These are phyloP conservation scores for Paxillus rubicundulus DNA, from an alignment of 768 basidiomycete species.

Conservation along the genomic window DNA sequence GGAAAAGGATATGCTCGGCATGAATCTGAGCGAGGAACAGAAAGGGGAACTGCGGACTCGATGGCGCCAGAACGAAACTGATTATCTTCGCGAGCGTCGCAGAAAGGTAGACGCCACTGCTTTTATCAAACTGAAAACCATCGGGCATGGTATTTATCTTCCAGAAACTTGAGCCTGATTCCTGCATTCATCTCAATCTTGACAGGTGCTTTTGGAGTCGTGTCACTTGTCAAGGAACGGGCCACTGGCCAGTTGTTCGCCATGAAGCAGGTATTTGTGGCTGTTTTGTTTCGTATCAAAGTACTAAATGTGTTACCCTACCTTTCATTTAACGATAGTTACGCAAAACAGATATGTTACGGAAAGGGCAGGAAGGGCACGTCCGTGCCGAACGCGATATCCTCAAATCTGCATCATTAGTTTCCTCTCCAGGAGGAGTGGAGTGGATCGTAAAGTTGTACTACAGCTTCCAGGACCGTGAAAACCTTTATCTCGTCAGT, in stretches of 20 bases:
- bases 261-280: conserved; percentile 84
- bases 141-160: conserved; percentile 75
- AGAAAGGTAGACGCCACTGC: conserved; percentile 80
- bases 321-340: conserved; percentile 45
- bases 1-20: conserved; percentile 80
- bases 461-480: conserved; percentile 94
- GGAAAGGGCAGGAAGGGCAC: conserved; percentile 96
- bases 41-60: conserved; percentile 69
- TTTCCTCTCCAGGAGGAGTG: conserved; percentile 67
- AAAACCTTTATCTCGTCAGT: conserved; percentile 90
- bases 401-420: conserved; percentile 83
- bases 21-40: conserved; percentile 67
- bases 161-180: conserved; percentile 26
- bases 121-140: conserved; percentile 88
- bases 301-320: conserved; percentile 22
- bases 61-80: conserved; percentile 87
- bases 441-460: conserved; percentile 94
- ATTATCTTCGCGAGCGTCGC: conserved; percentile 82
- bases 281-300: conserved; percentile 22
- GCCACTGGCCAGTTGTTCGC: conserved; percentile 80
- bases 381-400: conserved; percentile 94
- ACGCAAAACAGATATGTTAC: conserved; percentile 89
- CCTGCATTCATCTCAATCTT: conserved; percentile 27
- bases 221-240: conserved; percentile 85
- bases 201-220: conserved; percentile 92